Evolutionary conservation across 805 yeast species (phyloP).

Genomic region (Metschnikowia henanensis): DNA sequence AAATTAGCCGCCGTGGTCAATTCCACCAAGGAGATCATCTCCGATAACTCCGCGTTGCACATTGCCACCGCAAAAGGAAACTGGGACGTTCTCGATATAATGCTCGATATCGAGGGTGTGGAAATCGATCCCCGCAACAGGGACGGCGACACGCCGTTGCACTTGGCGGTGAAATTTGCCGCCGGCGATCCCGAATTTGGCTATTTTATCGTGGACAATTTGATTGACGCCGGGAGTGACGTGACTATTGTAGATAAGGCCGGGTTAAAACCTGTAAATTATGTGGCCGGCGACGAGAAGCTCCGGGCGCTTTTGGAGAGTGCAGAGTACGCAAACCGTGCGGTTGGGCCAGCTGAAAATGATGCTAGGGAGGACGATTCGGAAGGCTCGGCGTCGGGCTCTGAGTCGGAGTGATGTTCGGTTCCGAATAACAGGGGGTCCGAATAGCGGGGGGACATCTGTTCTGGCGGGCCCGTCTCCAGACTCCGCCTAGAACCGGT

Average conservation of each 20-base stretch:
- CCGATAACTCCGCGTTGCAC: constrained; percentile 81
- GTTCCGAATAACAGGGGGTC: no score
- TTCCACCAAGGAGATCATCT: constrained; percentile 60
- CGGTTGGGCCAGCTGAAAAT: constrained; percentile 27
- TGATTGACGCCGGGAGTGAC: constrained; percentile 91
- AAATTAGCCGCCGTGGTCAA: constrained; percentile 57
- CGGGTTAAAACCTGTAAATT: constrained; percentile 74
- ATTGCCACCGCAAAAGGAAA: constrained; percentile 80
- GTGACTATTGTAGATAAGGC: constrained; percentile 47
- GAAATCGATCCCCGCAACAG: constrained; percentile 82
- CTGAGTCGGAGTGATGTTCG: not conserved
- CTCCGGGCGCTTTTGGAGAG: constrained; percentile 68
- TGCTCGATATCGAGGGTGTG: constrained; percentile 86
- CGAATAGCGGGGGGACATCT: no score
- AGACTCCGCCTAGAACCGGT: no score
- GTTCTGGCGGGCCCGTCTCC: not conserved
- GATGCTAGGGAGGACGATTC: constrained; percentile 33
- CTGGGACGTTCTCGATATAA: constrained; percentile 78
- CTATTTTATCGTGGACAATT: constrained; percentile 68
- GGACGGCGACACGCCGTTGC: constrained; percentile 88
- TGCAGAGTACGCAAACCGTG: constrained; percentile 73
- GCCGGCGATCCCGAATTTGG: constrained; percentile 86
- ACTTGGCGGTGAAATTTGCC: constrained; percentile 77
- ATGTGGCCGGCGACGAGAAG: constrained; percentile 57
- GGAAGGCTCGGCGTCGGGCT: not conserved